Base-by-base conservation (phyloP, 257 asterid genomes). In the Cinchona pubescens region DNA sequence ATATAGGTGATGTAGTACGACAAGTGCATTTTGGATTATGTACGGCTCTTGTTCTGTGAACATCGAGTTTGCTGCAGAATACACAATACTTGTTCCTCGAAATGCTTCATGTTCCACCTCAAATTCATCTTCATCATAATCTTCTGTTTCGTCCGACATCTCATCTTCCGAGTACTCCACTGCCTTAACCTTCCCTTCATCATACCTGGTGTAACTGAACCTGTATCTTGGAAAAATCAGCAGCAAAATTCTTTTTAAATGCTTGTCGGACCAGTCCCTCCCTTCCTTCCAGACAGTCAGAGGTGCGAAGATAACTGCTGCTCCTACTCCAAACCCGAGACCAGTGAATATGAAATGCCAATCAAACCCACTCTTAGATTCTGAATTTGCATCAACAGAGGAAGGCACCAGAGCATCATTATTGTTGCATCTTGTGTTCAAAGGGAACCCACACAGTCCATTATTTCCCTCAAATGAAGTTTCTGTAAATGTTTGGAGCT, bases 1-100 rank as follows among this genome's bases (percentile, higher is more conserved):
- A 67, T 35, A 76, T 67, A 38, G 86, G 89, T 19, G 92, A 86
- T 63, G 91, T 80, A 69, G 53, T 75, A 80, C 86, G 87, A 72
- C 96, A 90, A 69, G 86, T 85, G 78, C 98, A 93, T 67, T 87
- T 86, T 58, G 85, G 83, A 84, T 85, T 78, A 66, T 93, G 97
- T 59, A 89, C 55, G 40, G 80, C 96, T 61, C 71, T 80, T 60
- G 80, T 84, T 25, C 83, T 82, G 15, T 82, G 83, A 53, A 71
- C 48, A 76, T 89, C 97, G 43, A 93, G 71, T 83, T 91, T 93
- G 32, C 93, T 86, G 91, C 98, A 93, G 77, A 88, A 93, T 29
- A 93, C 81, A 63, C 98, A 93, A 75, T 89, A 93, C 81, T 74
- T 80, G 60, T n/a, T n/a, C 95, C 91, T 0, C 72, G 61, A 21